Percentiles rank a stretch among this genome's conserved stretches.
These are phyloP conservation scores for Aspergillus sp. DNA, from an alignment of 2,329 filamentous ascomycete species.

Conservation along the genomic window DNA sequence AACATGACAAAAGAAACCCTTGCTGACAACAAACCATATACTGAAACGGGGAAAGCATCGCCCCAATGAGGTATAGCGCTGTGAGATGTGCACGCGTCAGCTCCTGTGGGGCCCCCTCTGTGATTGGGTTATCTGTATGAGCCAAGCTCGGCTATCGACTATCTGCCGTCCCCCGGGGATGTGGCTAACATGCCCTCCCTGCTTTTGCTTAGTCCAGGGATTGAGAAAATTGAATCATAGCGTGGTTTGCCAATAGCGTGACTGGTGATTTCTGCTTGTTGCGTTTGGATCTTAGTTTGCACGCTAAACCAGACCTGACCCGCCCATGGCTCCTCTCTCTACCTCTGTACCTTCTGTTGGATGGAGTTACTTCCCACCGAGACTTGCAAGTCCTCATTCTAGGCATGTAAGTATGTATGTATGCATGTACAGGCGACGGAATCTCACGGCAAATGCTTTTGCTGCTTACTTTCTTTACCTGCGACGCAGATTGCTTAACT, in stretches of 20 bases:
- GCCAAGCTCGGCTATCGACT: slow-evolving; percentile 44
- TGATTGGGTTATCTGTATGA: slow-evolving; percentile 33
- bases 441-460: no score
- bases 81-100: slow-evolving; percentile 39
- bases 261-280: not conserved
- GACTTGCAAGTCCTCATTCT: no score
- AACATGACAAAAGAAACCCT: slow-evolving; percentile 8
- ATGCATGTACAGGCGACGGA: no score
- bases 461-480: no score
- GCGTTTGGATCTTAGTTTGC: not conserved
- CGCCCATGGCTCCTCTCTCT: not conserved
- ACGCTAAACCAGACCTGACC: not conserved
- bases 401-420: no score
- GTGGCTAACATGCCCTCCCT: slow-evolving; percentile 9
- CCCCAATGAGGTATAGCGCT: slow-evolving; percentile 9
- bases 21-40: slow-evolving; percentile 9
- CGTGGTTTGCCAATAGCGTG: slow-evolving; percentile 5
- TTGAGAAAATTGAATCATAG: slow-evolving; percentile 10
- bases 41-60: slow-evolving; percentile 19
- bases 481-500: no score
- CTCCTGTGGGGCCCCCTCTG: slow-evolving; percentile 21
- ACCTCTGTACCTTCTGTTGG: not conserved
- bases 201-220: slow-evolving; percentile 6
- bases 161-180: slow-evolving; percentile 37
- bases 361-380: not conserved